Evolutionary conservation across 306 rosid genomes (phyloP), one percentile per base, ranked within the genome.

Genomic region (Ziziphus jujuba): DNA sequence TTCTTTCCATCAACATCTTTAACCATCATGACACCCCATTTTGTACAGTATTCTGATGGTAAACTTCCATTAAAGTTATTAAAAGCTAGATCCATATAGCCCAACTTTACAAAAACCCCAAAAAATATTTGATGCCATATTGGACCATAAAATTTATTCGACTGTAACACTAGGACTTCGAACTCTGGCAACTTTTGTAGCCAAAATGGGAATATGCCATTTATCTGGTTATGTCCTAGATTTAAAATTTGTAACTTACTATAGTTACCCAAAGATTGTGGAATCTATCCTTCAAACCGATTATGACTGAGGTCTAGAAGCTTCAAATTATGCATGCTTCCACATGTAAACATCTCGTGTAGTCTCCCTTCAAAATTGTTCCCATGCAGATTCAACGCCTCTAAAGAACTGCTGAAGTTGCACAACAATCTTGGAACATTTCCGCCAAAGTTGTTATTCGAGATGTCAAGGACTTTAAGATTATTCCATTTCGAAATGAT

Each of bases 231-330:
- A 21, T 49, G 54, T 49, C 21, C 8, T 16, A 56, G 47, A 47
- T 68, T 45, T 40, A 68, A 17, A 55, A 68, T 50, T 66, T 66
- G 51, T 19, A 66, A 7, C 43, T n/a, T 31, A 17, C 9, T 66
- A 7, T 61, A 66, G 4, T 66, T 16, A 50, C 20, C 36, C 61
- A 66, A 22, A 6, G 50, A 66, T 1, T 28, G 19, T 36, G 61
- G 61, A 40, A 66, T 10, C 5, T 34, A 21, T 0, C 71, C 71
- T n/a, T 20, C 35, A 3, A 66, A 12, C 14, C 34, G 9, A 50
- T 66, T 66, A 21, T 66, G 36, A 23, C 71, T 66, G 7, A 66
- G 61, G 13, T 66, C 61, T 22, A 54, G 16, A 5, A 34, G 21
- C 71, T 50, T 35, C 45, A 40, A 12, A 34, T 16, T 54, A 61